These are phyloP conservation scores for Sclerotinia borealis DNA, from an alignment of 2,329 filamentous ascomycete genomes.

Conservation along the genomic window DNA sequence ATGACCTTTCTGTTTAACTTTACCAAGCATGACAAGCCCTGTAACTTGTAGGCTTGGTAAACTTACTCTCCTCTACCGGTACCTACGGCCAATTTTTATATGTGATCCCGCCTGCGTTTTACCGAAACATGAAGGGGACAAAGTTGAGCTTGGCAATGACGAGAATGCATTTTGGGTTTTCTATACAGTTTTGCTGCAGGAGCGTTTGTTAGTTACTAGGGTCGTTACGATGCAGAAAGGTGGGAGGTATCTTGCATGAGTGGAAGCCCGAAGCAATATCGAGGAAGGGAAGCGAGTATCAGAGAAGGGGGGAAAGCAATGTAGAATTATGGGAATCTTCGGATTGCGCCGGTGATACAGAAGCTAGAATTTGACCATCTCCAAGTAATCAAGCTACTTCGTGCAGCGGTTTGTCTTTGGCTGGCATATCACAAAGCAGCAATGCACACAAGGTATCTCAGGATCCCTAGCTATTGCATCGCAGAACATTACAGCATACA, in stretches of 20 bases:
- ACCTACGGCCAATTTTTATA: not conserved
- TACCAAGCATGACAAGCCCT: not conserved
- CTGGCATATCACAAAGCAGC: not conserved
- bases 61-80: too few relatives aligned
- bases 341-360: constrained; percentile 1
- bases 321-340: not conserved
- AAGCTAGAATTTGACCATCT: not conserved
- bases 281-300: not conserved
- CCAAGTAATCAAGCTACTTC: not conserved
- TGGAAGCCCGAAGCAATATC: not conserved
- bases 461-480: constrained; percentile 3
- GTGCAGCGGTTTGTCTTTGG: not conserved
- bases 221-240: not conserved
- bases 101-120: not conserved
- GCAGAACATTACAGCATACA: constrained; percentile 2
- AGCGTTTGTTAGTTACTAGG: not conserved
- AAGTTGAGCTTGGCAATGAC: not conserved
- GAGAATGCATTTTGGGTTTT: not conserved
- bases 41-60: not conserved
- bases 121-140: not conserved
- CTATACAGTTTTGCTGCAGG: not conserved
- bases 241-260: not conserved
- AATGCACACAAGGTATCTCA: constrained; percentile 6
- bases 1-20: not conserved
- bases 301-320: not conserved